phyloP scores from a whole-genome alignment of 371 early-diverging fungal genomes.

The Rozella allomycis region DNA sequence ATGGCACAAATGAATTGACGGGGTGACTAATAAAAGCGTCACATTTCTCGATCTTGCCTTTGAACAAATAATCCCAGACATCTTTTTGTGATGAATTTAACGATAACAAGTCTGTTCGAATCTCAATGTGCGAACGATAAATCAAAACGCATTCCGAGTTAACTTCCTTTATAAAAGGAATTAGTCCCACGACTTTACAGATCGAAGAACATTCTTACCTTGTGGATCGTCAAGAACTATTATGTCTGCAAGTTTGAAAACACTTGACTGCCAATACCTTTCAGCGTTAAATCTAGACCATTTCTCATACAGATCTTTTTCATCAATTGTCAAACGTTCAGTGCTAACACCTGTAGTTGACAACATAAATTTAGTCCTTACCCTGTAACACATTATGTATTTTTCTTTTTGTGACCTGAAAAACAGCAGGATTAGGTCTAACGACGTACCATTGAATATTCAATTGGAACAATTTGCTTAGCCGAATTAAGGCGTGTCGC shows the following conservation, averaged over 20 bases:
- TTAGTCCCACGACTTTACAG: constrained; percentile 37
- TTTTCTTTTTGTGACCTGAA: constrained; percentile 55
- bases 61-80: constrained; percentile 40
- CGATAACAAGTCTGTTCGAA: constrained; percentile 42
- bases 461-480: constrained; percentile 35
- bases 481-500: constrained; percentile 57
- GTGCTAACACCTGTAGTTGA: not conserved
- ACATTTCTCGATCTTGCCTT: constrained; percentile 38
- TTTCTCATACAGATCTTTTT: constrained; percentile 38
- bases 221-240: constrained; percentile 77
- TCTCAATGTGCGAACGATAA: constrained; percentile 60
- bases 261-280: constrained; percentile 49
- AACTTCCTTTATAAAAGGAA: constrained; percentile 44
- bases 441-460: constrained; percentile 44
- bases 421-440: constrained; percentile 52
- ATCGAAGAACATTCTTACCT: constrained; percentile 10
- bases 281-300: constrained; percentile 56
- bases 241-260: constrained; percentile 41
- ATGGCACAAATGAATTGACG: constrained; percentile 43
- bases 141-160: constrained; percentile 43
- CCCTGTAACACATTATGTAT: constrained; percentile 76
- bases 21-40: constrained; percentile 64
- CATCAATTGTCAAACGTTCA: constrained; percentile 9
- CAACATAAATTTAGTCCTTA: constrained; percentile 3
- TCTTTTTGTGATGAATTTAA: constrained; percentile 7